Conservation (phyloP, 495 filamentous ascomycete species). For the Hyaloscypha bicolor region DNA sequence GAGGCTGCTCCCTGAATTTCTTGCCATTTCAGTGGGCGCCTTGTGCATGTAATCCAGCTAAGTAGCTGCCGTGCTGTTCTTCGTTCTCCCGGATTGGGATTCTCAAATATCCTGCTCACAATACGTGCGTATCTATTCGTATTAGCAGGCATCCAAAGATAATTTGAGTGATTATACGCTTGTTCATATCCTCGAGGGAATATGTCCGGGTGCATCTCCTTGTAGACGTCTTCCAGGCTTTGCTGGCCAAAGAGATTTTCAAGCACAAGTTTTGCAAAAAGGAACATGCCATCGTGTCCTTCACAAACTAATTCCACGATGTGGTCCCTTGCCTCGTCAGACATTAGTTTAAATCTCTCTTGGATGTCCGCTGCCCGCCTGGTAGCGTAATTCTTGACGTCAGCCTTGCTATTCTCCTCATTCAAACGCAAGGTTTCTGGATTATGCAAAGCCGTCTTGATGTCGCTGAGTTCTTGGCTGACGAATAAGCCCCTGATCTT, state of each 20-base stretch:
- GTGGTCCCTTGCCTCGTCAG: neutral
- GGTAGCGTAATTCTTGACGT: constrained; percentile 36
- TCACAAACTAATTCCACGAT: constrained; percentile 23
- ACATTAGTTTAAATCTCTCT: constrained; percentile 30
- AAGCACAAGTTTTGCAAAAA: constrained; percentile 48
- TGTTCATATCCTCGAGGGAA: constrained; percentile 40
- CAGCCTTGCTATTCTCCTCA: constrained; percentile 30
- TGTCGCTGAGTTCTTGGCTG: constrained; percentile 41
- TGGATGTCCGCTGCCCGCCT: constrained; percentile 29
- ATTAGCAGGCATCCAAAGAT: neutral
- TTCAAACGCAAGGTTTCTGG: constrained; percentile 31
- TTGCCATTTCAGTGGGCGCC: constrained; percentile 46
- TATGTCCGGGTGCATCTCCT: constrained; percentile 36
- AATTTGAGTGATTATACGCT: constrained; percentile 37
- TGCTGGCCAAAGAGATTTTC: constrained; percentile 42
- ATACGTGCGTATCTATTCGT: constrained; percentile 43
- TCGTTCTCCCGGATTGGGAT: constrained; percentile 29
- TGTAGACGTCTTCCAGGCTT: constrained; percentile 32
- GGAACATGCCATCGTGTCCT: constrained; percentile 44
- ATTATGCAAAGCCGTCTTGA: constrained; percentile 32
- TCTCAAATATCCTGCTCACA: constrained; percentile 37
- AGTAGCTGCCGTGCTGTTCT: constrained; percentile 39
- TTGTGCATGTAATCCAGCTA: constrained; percentile 46
- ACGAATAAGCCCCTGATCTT: constrained; percentile 43
- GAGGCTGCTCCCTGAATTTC: constrained; percentile 49